These are phyloP conservation scores for Zymoseptoria brevis DNA, from an alignment of 2,329 filamentous ascomycete genomes.

Conservation along the genomic window DNA sequence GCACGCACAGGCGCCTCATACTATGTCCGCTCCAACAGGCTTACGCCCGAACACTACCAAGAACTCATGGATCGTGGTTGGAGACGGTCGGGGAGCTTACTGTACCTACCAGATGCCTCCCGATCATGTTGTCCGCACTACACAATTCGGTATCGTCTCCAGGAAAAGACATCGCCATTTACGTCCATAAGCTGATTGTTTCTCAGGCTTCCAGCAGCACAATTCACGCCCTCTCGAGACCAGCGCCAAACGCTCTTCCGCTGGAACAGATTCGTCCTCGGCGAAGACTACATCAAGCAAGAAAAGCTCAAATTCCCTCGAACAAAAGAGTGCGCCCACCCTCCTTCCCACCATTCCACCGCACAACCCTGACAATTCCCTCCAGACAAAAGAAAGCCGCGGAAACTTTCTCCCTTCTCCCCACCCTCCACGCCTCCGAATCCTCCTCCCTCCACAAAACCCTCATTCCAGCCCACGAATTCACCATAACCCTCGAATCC, in stretches of 20 bases:
- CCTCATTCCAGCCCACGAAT: slow-evolving; percentile 53
- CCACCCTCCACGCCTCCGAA: slow-evolving; percentile 64
- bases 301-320: slow-evolving; percentile 57
- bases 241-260: slow-evolving; percentile 69
- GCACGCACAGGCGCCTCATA: slow-evolving; percentile 59
- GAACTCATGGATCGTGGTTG: slow-evolving; percentile 65
- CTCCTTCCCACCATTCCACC: background rate
- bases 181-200: slow-evolving; percentile 1
- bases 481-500: slow-evolving; percentile 62
- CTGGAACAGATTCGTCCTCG: slow-evolving; percentile 65
- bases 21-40: slow-evolving; percentile 54
- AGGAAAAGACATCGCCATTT: background rate
- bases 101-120: slow-evolving; percentile 72
- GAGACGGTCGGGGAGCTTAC: slow-evolving; percentile 56
- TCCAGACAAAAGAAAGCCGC: slow-evolving; percentile 50
- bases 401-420: slow-evolving; percentile 59
- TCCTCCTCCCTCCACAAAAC: slow-evolving; percentile 41
- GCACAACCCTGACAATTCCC: background rate
- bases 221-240: slow-evolving; percentile 60
- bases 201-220: slow-evolving; percentile 52
- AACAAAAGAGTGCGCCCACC: slow-evolving; percentile 51
- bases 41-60: slow-evolving; percentile 64
- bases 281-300: slow-evolving; percentile 58
- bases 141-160: slow-evolving; percentile 50
- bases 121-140: slow-evolving; percentile 89